Percentiles rank a stretch among this genome's conserved stretches.
phyloP scores from a whole-genome alignment of 495 filamentous ascomycete genomes.

The Neurospora discreta region DNA sequence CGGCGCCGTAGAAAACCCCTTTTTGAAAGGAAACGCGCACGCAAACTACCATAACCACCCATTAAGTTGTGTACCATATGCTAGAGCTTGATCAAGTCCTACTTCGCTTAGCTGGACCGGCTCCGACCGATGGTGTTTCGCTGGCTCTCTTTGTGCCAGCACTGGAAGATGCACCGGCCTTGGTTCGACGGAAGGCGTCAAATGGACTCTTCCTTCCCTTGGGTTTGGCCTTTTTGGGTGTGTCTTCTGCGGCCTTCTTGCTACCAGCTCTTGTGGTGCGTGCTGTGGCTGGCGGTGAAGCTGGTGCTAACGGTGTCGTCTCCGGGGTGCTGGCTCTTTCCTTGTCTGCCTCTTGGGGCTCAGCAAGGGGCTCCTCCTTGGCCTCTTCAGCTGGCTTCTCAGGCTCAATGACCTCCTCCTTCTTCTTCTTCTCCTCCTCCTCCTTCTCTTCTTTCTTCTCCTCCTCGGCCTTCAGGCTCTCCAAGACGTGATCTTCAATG shows the following conservation, averaged over 20 bases:
- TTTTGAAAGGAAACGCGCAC: background rate
- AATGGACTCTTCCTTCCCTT: conserved; percentile 49
- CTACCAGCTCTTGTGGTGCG: conserved; percentile 37
- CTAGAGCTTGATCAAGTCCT: conserved; percentile 18
- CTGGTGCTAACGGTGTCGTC: conserved; percentile 39
- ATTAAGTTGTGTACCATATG: background rate
- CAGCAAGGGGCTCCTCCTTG: background rate
- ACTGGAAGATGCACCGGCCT: conserved; percentile 25
- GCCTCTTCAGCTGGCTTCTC: background rate
- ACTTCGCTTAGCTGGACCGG: conserved; percentile 23
- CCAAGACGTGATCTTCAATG: conserved; percentile 38
- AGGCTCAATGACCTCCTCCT: background rate
- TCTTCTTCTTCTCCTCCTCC: background rate
- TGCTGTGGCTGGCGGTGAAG: conserved; percentile 44
- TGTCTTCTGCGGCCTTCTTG: conserved; percentile 16
- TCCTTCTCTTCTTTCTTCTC: conserved; percentile 33
- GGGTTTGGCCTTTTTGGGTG: conserved; percentile 19
- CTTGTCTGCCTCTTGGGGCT: background rate
- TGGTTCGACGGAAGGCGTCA: conserved; percentile 52
- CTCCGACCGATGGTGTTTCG: conserved; percentile 21
- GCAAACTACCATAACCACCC: background rate
- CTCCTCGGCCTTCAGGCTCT: conserved; percentile 42
- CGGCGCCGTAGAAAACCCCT: background rate
- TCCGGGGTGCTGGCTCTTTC: conserved; percentile 34
- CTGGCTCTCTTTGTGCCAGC: conserved; percentile 35